Base-by-base conservation (phyloP, 2,329 filamentous ascomycete genomes). In the Sarocladium oryzae region DNA sequence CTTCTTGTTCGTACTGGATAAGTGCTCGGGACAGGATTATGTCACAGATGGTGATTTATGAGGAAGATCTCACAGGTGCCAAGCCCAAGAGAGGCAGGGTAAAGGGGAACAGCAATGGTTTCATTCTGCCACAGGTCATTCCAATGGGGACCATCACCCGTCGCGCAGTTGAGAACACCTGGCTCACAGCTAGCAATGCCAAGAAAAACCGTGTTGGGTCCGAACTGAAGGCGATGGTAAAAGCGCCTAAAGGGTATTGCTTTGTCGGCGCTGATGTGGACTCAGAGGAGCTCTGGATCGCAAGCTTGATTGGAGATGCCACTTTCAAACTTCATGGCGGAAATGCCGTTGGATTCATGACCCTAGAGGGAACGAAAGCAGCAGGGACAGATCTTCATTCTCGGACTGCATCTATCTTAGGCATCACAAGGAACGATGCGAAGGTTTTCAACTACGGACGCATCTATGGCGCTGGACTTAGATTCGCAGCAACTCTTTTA, bases 371-470 rank as follows among this genome's bases (percentile, higher is more conserved):
- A 13, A 93, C 89, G 48, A 97, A 99, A 69, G 85, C 89, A 5
- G 89, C 88, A 2, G 92, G 92, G 3, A 99, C 92, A 0, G 92
- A 99, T 66, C 71, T 97, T 52, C 92, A 99, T 68, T 96, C 91
- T 6, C 88, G 92, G 28, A 99, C 93, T 24, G 95, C 93, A 1
- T 78, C 79, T 5, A 99, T 99, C 52, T 69, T 99, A 2, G 92
- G 91, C 6, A 99, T 99, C 55, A 95, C 89, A 2, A 81, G 93
- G 55, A 96, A 96, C 61, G 84, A 96, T 61, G 93, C 93, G 53
- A 99, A 99, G 65, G 83, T 99, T 1, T 99, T 99, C 76, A 99
- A 99, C 66, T 99, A 99, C 60, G 95, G 95, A 7, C 88, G 95
- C 36, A 99, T 99, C 46, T 99, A 99, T 62, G 95, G 93, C n/a